Evolutionary conservation across 2,329 filamentous ascomycete genomes (phyloP), one percentile per base, ranked within the genome.

Genomic region (Fusarium miscanthi): DNA sequence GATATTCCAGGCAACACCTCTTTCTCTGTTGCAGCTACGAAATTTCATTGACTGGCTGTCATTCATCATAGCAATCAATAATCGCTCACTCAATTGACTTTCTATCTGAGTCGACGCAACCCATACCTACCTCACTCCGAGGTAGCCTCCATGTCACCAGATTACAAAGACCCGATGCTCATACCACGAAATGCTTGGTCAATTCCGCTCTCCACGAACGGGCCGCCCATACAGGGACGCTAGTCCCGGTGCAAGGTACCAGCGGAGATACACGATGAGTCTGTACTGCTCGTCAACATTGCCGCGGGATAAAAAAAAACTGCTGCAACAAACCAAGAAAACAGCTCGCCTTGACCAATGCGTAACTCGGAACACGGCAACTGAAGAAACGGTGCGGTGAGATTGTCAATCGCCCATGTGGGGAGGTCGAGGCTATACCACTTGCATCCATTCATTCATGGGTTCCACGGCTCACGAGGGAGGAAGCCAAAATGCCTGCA

Each of bases 351-450:
- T 70, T 48, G 41, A 63, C 48, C 67, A 64, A 60, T 63, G 71
- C 63, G 59, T 46, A 66, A 62, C 73, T 78, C 76, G 76, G 76
- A 77, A 78, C 76, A 77, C 76, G 76, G 76, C 76, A 77, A 73
- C 43, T 74, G 31, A 63, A 63, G 52, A 66, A 67, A 63, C 63
- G 69, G 73, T 74, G 71, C 67, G 73, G 76, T 77, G 75, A 75
- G 72, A 74, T 77, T 74, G 63, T 63, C 74, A 63, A 41, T 59
- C 42, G 21, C 30, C 58, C 67, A 76, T 76, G 75, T 77, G 75
- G 75, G 74, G 74, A 67, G 70, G 67, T 64, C 46, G 25, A 62
- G 66, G 67, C 59, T 67, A 67, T 74, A 37, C 59, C 67, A 63
- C 60, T 60, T 69, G 37, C 66, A 56, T 69, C 64, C 54, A 51